These are phyloP conservation scores for Pyrenochaeta sp. DNA, from an alignment of 2,329 filamentous ascomycete genomes.

Conservation along the genomic window DNA sequence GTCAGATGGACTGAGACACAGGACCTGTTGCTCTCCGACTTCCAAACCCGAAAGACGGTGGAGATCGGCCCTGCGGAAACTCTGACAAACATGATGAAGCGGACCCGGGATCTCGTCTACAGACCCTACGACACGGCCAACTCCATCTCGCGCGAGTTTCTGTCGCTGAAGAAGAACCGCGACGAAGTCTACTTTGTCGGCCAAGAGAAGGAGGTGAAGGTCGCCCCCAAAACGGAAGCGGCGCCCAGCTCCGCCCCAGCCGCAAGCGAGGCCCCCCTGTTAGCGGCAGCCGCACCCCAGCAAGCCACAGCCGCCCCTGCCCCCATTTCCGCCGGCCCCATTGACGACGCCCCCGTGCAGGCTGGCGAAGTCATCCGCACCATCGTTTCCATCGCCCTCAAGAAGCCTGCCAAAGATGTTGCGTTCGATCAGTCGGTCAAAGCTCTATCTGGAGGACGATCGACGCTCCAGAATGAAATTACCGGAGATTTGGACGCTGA, in stretches of 20 bases:
- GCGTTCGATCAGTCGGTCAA: constrained; percentile 97
- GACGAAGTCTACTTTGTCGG: constrained; percentile 97
- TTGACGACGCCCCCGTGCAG: constrained; percentile 85
- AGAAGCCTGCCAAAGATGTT: constrained; percentile 88
- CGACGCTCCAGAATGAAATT: constrained; percentile 98
- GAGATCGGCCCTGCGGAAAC: constrained; percentile 98
- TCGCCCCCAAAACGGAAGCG: constrained; percentile 53
- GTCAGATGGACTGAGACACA: constrained; percentile 99
- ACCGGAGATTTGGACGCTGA: constrained; percentile 97
- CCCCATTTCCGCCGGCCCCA: constrained; percentile 78
- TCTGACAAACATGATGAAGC: constrained; percentile 95
- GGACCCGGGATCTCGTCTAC: constrained; percentile 94
- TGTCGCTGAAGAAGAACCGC: constrained; percentile 99
- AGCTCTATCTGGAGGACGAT: constrained; percentile 97
- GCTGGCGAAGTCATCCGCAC: constrained; percentile 89
- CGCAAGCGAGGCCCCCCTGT: too few relatives aligned
- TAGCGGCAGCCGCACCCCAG: too few relatives aligned
- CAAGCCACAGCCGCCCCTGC: constrained; percentile 64
- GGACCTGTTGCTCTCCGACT: constrained; percentile 98
- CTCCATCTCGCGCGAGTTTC: constrained; percentile 93
- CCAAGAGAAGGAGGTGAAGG: constrained; percentile 68
- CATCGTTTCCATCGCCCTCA: constrained; percentile 94
- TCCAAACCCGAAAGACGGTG: constrained; percentile 94
- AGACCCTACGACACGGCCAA: constrained; percentile 98
- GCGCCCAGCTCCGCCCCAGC: constrained; percentile 55